Evolutionary conservation across 805 yeast species (phyloP), one percentile per base, ranked within the genome.

Genomic region (Nakazawaea wyomingensis): DNA sequence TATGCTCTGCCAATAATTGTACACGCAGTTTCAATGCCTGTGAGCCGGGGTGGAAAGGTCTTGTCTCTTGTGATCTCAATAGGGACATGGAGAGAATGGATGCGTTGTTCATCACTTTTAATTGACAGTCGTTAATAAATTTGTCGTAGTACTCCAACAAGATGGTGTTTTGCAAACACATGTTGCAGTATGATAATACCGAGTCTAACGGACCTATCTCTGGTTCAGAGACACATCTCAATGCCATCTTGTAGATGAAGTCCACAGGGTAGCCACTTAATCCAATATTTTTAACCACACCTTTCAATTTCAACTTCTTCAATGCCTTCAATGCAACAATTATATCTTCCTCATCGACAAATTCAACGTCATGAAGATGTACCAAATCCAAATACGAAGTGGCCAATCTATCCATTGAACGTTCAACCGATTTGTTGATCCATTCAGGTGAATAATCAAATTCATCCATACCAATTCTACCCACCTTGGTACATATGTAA

Each of bases 1-100:
- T 59, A n/a, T 60, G 47, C 6, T 54, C 52, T 0, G 80, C 72
- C 27, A 78, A 64, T 20, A 65, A 62, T 26, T 62, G 56, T 2
- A 80, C 80, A 0, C 76, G 78, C 1, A 65, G 63, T 48, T 73
- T 79, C 48, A 90, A 65, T n/a, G 59, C 74, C 13, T 60, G 52
- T 0, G 81, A 64, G 3, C 87, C 93, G 0, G 96, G 97, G 55
- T 90, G 97, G 71, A 89, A 91, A 1, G 69, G 54, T 49, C 75
- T 82, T 0, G 96, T 82, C 27, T 71, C 66, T 19, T 71, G 80
- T 0, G 83, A 73, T 46, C 95, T 72, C 44, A 90, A 67, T 44
- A 90, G 61, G 4, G 96, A 85, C 98, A 90, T 90, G 43, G 90
- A 78, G 47, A 91, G 66, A 30, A 93, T 89, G 1, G 96, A 85